Base-by-base conservation (phyloP, 768 basidiomycete genomes). In the Agrocybe praecox region DNA sequence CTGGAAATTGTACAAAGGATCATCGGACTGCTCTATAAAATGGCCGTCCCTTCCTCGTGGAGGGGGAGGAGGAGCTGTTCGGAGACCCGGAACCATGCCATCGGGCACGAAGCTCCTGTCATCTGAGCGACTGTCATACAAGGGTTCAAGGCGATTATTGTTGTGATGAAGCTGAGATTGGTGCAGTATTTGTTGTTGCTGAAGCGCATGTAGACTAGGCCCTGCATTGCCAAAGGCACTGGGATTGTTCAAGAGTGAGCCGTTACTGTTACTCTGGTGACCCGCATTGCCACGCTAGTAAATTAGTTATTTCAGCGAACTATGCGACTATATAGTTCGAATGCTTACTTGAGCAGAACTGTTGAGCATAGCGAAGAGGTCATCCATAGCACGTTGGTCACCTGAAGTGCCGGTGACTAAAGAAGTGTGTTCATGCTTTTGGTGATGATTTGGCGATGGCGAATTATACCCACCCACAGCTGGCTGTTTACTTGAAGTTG, bases 71-170 rank as follows among this genome's bases (percentile, higher is more conserved):
- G 82, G 84, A 36, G 79, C 80, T 26, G 87, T 80, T 36, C 92
- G 86, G 29, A 94, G 79, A 9, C 91, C 92, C 22, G 92, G 91
- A 15, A 94, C 92, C 83, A 94, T 85, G 24, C 89, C 89, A 71
- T 94, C 90, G 10, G 92, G 89, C 22, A 90, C 82, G 62, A 94
- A 94, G 62, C 80, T 84, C 59, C 90, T 80, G 63, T 90, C 90
- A 51, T 93, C 89, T 40, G 85, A 68, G 22, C 86, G 85, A 62
- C 85, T 88, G 52, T 91, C 89, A 65, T 90, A 90, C 29, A 91
- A 67, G 2, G 88, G 69, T 42, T 92, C 90, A 40, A 88, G 74
- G 21, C 87, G 86, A 62, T 75, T 79, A 49, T 71, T 74, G 26
- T 29, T 29, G 15, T 75, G 78, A 53, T 78, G 82, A 15, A 70